These are phyloP conservation scores for Zasmidium citrigriseum DNA, from an alignment of 2,329 filamentous ascomycete species.

Conservation along the genomic window DNA sequence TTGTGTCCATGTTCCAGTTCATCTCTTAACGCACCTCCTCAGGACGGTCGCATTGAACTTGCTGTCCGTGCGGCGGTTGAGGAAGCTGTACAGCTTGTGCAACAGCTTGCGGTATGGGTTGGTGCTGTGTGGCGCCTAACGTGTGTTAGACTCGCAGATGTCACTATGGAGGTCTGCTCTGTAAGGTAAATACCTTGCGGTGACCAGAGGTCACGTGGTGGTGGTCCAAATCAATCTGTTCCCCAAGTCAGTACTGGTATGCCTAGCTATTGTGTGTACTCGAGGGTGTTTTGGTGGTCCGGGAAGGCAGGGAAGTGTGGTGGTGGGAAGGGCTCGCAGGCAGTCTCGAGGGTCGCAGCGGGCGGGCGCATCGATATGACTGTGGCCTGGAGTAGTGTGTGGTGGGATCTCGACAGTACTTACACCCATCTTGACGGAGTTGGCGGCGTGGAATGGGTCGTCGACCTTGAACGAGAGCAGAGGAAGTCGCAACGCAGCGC, in stretches of 20 bases:
- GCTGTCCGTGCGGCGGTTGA: constrained; percentile 75
- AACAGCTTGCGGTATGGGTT: constrained; percentile 51
- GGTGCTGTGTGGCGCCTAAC: constrained; percentile 76
- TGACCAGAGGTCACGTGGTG: constrained; percentile 31
- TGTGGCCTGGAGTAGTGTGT: not conserved
- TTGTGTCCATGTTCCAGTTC: constrained; percentile 5
- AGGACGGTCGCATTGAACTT: constrained; percentile 99
- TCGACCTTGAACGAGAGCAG: constrained; percentile 13
- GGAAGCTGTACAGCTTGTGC: constrained; percentile 46
- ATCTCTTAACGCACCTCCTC: constrained; percentile 48
- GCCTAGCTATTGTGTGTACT: not conserved
- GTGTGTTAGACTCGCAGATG: constrained; percentile 27
- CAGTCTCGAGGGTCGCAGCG: not conserved
- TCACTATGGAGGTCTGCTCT: constrained; percentile 21
- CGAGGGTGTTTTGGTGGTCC: not conserved
- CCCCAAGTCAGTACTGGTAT: not conserved
- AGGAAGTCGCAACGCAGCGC: not conserved
- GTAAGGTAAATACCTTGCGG: constrained; percentile 27
- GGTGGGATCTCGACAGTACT: not conserved
- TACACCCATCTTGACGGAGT: constrained; percentile 23
- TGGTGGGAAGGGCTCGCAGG: not conserved
- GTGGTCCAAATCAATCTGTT: constrained; percentile 24
- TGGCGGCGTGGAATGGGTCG: constrained; percentile 17
- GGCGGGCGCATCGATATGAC: not conserved
- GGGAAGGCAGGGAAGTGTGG: not conserved